Evolutionary conservation across 306 rosid species (phyloP).

Genomic region (Acacia confusa): DNA sequence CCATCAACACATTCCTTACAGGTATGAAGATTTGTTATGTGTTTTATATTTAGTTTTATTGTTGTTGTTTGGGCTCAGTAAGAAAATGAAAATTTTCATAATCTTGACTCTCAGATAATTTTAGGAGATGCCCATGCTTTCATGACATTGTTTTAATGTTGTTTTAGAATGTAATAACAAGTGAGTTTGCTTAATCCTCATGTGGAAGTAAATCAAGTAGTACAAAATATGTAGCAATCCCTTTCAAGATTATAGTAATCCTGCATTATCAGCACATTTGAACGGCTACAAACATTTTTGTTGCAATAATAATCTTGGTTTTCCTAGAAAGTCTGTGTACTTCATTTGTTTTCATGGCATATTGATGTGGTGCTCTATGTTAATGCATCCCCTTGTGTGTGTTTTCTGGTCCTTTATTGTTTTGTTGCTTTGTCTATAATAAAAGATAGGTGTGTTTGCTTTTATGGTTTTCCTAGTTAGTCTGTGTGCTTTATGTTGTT

Average conservation of each 20-base stretch:
- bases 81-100: neutral
- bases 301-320: neutral
- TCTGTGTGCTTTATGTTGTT: too few relatives aligned
- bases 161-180: neutral
- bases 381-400: too few relatives aligned
- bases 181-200: neutral
- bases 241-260: neutral
- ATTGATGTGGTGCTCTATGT: too few relatives aligned
- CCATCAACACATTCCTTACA: slow-evolving; percentile 90
- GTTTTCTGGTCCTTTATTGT: too few relatives aligned
- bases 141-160: neutral
- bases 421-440: too few relatives aligned
- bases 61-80: neutral
- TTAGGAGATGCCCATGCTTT: neutral
- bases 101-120: neutral
- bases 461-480: too few relatives aligned
- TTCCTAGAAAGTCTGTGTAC: too few relatives aligned
- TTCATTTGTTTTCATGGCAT: too few relatives aligned
- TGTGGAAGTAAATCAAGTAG: neutral
- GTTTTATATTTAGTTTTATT: slow-evolving; percentile 2
- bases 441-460: too few relatives aligned
- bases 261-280: neutral
- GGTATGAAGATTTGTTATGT: slow-evolving; percentile 43
- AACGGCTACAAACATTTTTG: neutral
- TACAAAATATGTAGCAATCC: neutral